phyloP scores from a whole-genome alignment of 495 filamentous ascomycete genomes.

The Viridothelium virens region DNA sequence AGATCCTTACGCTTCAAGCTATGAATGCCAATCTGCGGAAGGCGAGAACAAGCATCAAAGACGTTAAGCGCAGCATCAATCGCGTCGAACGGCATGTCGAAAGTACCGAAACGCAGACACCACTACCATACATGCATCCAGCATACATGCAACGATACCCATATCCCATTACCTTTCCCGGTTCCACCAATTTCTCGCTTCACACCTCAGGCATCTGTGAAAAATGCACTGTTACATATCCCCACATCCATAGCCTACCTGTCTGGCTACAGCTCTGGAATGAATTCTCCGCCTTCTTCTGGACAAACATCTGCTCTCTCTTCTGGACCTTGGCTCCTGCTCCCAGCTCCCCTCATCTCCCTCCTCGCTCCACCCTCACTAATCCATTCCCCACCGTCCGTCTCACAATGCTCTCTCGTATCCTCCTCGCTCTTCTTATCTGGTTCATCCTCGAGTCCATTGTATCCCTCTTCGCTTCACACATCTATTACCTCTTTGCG shows the following conservation, averaged over 20 bases:
- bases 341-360: not conserved
- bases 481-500: not conserved
- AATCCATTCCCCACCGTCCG: not conserved
- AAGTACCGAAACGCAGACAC: conserved; percentile 12
- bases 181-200: not conserved
- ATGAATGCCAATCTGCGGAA: conserved; percentile 34
- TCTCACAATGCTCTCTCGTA: conserved; percentile 19
- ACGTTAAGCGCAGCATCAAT: conserved; percentile 32
- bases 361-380: not conserved
- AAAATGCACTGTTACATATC: conserved; percentile 1
- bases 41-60: conserved; percentile 33
- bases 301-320: conserved; percentile 4
- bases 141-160: not conserved
- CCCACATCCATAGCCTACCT: conserved; percentile 7
- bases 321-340: conserved; percentile 15
- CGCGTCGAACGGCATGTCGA: conserved; percentile 33
- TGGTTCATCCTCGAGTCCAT: not conserved
- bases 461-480: not conserved
- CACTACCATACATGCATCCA: conserved; percentile 9
- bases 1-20: conserved; percentile 28
- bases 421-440: not conserved
- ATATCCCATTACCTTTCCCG: not conserved
- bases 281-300: conserved; percentile 20
- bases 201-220: conserved; percentile 12
- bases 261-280: conserved; percentile 15